Base-by-base conservation (phyloP, 257 asterid genomes). In the Ilex aquifolium region DNA sequence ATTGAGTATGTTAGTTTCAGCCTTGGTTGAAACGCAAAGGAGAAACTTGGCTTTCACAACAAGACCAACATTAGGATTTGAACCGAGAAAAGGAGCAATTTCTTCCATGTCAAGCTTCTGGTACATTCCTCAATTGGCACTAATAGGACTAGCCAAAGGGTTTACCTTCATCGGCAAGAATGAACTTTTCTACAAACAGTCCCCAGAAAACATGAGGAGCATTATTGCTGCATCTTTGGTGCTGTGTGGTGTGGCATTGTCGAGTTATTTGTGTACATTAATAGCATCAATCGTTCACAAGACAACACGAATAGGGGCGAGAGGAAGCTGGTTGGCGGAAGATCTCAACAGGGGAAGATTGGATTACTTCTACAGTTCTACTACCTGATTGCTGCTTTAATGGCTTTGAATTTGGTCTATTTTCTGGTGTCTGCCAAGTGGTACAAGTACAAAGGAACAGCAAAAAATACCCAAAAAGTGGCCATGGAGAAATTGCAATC, bases 161-260 rank as follows among this genome's bases (percentile, higher is more conserved):
- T 78, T 78, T 12, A 32, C 72, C 0, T 5, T 71, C 0, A 67
- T 78, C 14, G 80, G 71, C 1, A 57, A 60, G 52, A 46, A 67
- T 31, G 83, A 78, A 30, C 68, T 78, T 3, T 71, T 69, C 10
- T 78, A 78, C 69, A 60, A 78, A 1, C 76, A 78, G 50, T 78
- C 69, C 32, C 83, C 83, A 0, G 83, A 78, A 63, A 74, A 68
- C 54, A 78, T 78, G 83, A 68, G n/a, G n/a, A n/a, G n/a, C n/a
- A n/a, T n/a, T n/a, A n/a, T n/a, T n/a, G n/a, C n/a, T 4, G 75
- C 72, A 59, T 69, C 83, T 0, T 62, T 74, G 39, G 29, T 78
- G 7, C 74, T 67, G 13, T 63, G 68, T 14, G 80, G 80, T 3
- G 3, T 56, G 2, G 80, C 78, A 0, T 17, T 13, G 4, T 67